A percentile compares a stretch with the other conserved stretches of the same genome.
phyloP scores from a whole-genome alignment of 805 yeast species.

The Lipomyces oligophaga region DNA sequence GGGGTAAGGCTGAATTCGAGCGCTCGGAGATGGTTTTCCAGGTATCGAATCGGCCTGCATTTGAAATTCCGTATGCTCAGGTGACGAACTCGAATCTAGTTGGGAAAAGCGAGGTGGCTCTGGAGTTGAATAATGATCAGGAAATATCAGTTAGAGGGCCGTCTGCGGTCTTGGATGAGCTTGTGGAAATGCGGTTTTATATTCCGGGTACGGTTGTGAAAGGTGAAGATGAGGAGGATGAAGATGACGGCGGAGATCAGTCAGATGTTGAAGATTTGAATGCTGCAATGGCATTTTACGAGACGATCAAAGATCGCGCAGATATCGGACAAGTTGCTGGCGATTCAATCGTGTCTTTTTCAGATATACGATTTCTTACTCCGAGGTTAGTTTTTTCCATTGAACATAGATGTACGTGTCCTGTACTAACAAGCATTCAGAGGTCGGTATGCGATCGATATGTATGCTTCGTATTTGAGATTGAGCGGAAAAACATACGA shows the following conservation, averaged over 20 bases:
- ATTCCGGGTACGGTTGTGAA: slow-evolving; percentile 76
- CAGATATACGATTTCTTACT: slow-evolving; percentile 85
- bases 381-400: slow-evolving; percentile 43
- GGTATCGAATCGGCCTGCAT: slow-evolving; percentile 81
- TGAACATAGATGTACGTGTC: too few species aligned
- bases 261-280: slow-evolving; percentile 50
- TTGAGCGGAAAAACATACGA: slow-evolving; percentile 97
- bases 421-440: slow-evolving; percentile 41
- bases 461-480: slow-evolving; percentile 81
- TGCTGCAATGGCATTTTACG: slow-evolving; percentile 83
- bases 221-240: slow-evolving; percentile 40
- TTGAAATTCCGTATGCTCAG: slow-evolving; percentile 80
- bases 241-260: slow-evolving; percentile 35
- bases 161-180: slow-evolving; percentile 76
- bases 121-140: slow-evolving; percentile 62
- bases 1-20: slow-evolving; percentile 94
- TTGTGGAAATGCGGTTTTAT: slow-evolving; percentile 90
- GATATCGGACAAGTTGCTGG: slow-evolving; percentile 93
- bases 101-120: slow-evolving; percentile 88
- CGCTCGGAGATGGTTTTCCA: slow-evolving; percentile 85
- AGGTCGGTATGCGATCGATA: slow-evolving; percentile 96
- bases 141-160: slow-evolving; percentile 45
- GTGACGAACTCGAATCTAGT: slow-evolving; percentile 84
- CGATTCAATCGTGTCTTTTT: slow-evolving; percentile 88
- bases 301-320: slow-evolving; percentile 86